Evolutionary conservation across 2,329 filamentous ascomycete species (phyloP).

Genomic region (Onygena corvina): DNA sequence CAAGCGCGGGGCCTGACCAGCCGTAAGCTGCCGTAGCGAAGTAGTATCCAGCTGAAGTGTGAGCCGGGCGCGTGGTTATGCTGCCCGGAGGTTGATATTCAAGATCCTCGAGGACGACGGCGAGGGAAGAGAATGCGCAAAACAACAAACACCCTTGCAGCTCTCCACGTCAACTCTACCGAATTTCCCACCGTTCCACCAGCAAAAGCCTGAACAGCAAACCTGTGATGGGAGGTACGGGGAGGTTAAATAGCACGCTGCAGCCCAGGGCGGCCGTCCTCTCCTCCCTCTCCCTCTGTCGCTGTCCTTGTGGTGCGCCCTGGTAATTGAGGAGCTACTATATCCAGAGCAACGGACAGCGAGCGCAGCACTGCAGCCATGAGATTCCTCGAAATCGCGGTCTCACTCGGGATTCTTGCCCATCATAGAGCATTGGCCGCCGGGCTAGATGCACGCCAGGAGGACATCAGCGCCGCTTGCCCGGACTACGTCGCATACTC

Average conservation of each 20-base stretch:
- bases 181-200: background rate
- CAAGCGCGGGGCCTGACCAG: background rate
- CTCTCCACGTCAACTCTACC: slow-evolving; percentile 3
- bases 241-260: background rate
- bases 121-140: background rate
- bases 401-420: background rate
- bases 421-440: background rate
- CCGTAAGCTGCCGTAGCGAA: background rate
- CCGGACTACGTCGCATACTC: slow-evolving; percentile 23
- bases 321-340: too few species aligned
- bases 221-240: slow-evolving; percentile 2
- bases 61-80: background rate
- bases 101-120: too few species aligned
- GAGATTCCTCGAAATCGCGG: background rate
- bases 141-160: background rate
- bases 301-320: too few species aligned
- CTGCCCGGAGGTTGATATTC: too few species aligned
- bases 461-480: slow-evolving; percentile 15
- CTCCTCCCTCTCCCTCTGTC: too few species aligned
- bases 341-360: too few species aligned
- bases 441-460: background rate
- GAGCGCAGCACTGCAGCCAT: too few species aligned
- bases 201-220: background rate
- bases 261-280: background rate
- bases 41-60: background rate